Evolutionary conservation across 2,329 filamentous ascomycete genomes (phyloP).

Genomic region (Dendrostoma leiphaemia): DNA sequence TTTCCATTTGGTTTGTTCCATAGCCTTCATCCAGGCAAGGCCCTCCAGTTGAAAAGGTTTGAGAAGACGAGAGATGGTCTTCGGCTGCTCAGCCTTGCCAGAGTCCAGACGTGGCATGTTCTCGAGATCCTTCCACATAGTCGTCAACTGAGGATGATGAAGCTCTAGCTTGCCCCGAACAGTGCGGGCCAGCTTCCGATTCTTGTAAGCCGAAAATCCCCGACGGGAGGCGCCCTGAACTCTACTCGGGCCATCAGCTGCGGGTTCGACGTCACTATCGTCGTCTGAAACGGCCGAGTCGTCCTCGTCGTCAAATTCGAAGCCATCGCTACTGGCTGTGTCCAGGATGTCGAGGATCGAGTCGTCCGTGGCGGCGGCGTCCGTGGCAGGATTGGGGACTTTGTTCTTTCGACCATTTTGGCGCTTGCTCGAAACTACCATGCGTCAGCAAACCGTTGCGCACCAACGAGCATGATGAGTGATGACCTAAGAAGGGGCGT

Average conservation of each 20-base stretch:
- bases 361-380: background rate
- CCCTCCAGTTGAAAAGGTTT: conserved; percentile 95
- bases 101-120: conserved; percentile 64
- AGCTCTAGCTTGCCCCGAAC: conserved; percentile 52
- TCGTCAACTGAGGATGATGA: conserved; percentile 10
- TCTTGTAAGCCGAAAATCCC: conserved; percentile 29
- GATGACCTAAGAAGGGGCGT: too few relatives aligned
- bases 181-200: conserved; percentile 29
- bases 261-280: conserved; percentile 31
- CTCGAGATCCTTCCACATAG: conserved; percentile 81
- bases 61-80: conserved; percentile 74
- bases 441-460: background rate
- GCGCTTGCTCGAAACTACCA: background rate
- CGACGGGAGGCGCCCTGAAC: conserved; percentile 28
- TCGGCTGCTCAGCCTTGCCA: conserved; percentile 66
- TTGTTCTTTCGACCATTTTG: background rate
- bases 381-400: background rate
- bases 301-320: background rate
- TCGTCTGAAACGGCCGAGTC: conserved; percentile 21
- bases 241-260: conserved; percentile 10
- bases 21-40: conserved; percentile 88
- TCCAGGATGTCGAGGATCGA: background rate
- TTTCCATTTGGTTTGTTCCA: conserved; percentile 72
- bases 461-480: too few relatives aligned
- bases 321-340: conserved; percentile 5